Conservation (phyloP, 208 protist species). For the Acanthamoeba lenticulata region DNA sequence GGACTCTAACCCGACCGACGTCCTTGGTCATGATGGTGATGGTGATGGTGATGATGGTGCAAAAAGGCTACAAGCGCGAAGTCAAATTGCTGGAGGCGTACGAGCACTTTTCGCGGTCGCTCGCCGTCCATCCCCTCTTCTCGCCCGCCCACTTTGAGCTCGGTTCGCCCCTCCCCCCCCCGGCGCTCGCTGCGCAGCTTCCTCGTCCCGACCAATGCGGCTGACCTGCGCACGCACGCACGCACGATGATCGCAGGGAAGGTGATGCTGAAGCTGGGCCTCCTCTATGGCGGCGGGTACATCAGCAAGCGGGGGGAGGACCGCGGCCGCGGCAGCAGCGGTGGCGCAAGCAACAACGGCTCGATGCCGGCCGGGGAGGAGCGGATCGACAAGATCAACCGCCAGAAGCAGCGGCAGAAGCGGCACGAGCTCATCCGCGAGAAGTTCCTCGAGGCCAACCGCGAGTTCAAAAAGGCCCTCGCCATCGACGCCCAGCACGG, state of each 20-base stretch:
- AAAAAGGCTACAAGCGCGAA: not conserved
- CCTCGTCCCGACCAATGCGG: too few species aligned
- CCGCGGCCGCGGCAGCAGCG: not conserved
- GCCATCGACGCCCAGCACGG: not conserved
- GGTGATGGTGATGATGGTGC: too few species aligned
- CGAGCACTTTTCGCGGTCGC: constrained; percentile 10
- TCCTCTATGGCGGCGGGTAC: constrained; percentile 11
- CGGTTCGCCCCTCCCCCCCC: not conserved
- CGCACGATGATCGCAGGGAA: not conserved
- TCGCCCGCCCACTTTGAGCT: constrained; percentile 55
- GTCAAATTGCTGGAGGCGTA: not conserved
- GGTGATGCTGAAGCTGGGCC: constrained; percentile 2
- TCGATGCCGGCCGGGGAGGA: too few species aligned
- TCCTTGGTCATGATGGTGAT: too few species aligned
- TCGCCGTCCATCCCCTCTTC: constrained; percentile 10
- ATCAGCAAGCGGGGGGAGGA: not conserved
- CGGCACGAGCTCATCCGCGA: constrained; percentile 25
- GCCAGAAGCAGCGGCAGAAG: constrained; percentile 11
- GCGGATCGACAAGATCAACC: constrained; percentile 55
- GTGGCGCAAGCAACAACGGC: not conserved
- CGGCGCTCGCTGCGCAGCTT: too few species aligned
- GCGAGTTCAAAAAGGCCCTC: constrained; percentile 22
- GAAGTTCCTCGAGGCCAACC: constrained; percentile 52
- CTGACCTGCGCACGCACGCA: not conserved
- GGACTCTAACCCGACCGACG: too few species aligned